A percentile compares a stretch with the other conserved stretches of the same genome.
phyloP scores from a whole-genome alignment of 179 eudicot species.

The Heliamphora pulchella region DNA sequence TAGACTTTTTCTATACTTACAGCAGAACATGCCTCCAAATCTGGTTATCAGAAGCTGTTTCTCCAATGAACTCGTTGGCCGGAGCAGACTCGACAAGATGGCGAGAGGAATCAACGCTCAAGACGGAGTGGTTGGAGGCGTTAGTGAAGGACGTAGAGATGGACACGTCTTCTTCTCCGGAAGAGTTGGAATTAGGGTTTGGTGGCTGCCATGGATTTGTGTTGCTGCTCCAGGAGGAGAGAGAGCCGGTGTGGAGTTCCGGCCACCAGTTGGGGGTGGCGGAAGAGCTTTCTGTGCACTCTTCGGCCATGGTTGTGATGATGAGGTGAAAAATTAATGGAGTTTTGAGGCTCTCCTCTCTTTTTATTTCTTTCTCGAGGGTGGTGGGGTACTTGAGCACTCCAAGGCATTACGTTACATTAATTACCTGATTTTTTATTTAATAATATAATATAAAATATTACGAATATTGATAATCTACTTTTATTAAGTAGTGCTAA shows the following conservation, averaged over 20 bases:
- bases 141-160: conserved; percentile 23
- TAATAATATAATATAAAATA: too few relatives aligned
- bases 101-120: conserved; percentile 22
- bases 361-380: not conserved
- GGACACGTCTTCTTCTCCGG: conserved; percentile 28
- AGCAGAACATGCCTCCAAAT: conserved; percentile 26
- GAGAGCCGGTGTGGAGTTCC: conserved; percentile 21
- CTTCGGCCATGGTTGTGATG: conserved; percentile 21
- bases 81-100: conserved; percentile 17
- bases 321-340: not conserved
- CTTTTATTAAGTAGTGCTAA: too few relatives aligned
- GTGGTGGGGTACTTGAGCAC: too few relatives aligned
- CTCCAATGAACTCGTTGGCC: conserved; percentile 19
- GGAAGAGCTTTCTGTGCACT: conserved; percentile 19
- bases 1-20: conserved; percentile 17
- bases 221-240: conserved; percentile 21
- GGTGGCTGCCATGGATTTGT: conserved; percentile 19
- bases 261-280: conserved; percentile 26
- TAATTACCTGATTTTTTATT: too few relatives aligned
- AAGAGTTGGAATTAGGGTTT: conserved; percentile 28
- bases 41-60: conserved; percentile 25
- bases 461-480: too few relatives aligned
- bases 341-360: not conserved
- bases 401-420: too few relatives aligned
- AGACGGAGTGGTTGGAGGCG: conserved; percentile 27